Base-by-base conservation (phyloP, 495 filamentous ascomycete genomes). In the Penicillium ochrochloron region DNA sequence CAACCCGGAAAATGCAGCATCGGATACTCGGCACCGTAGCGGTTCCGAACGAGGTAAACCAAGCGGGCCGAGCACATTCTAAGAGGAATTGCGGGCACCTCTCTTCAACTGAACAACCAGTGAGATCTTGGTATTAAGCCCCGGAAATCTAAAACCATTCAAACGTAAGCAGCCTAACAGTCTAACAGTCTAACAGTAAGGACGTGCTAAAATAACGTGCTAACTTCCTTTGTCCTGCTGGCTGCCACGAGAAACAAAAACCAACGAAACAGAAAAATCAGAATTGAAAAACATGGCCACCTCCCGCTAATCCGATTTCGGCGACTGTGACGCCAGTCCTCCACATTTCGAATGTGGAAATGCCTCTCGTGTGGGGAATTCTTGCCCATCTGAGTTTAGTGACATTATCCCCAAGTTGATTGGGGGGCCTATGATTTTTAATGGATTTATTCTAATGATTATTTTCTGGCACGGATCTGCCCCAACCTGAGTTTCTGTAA, bases 321-420 rank as follows among this genome's bases (percentile, higher is more conserved):
- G 61, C 7, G 21, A 17, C 37, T 57, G 61, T 63, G 62, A 64
- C 62, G 62, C 56, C 56, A 64, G 62, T 56, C 59, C 25, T 46
- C 60, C 41, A 63, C 57, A 62, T 27, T 64, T 59, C 57, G 19
- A 58, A 65, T 53, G 66, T 61, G 66, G 69, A 72, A 72, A 72
- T 67, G 64, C 61, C 69, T 69, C 69, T 66, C 56, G 66, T 72
- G 70, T 69, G 67, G 67, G 70, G 70, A 66, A 66, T 59, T 50
- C 53, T 21, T 62, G 34, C 66, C 59, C 14, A 17, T 60, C 51
- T 33, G 23, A 29, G 52, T 42, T 41, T 57, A 61, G 57, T 63
- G 53, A 59, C 5, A 59, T 65, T 23, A 44, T 27, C 57, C 35
- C 34, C 50, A 27, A 31, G 39, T 50, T 25, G 31, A 55, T 55